Evolutionary conservation across 192 early-diverging fungal species (phyloP), one percentile per base, ranked within the genome.

Genomic region (Allomyces macrogynus): DNA sequence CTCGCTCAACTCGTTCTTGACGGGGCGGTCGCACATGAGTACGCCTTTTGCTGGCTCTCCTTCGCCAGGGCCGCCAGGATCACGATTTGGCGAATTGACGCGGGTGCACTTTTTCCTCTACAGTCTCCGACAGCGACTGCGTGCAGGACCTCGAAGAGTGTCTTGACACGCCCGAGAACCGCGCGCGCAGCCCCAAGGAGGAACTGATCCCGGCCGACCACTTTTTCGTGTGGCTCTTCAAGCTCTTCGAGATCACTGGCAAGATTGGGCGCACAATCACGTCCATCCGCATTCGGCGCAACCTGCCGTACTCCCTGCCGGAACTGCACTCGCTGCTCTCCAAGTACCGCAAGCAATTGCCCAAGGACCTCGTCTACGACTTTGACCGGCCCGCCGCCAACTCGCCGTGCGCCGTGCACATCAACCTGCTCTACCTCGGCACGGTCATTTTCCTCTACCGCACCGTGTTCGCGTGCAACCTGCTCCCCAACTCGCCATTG

Each of bases 151-250:
- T 57, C 12, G 49, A 57, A 14, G 49, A 57, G 20, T 57, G 49
- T 16, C 20, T 20, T 16, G 16, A 20, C 16, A 57, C 12, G 16
- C 16, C 12, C 49, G 49, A 14, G 16, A 57, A 57, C 49, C 12
- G 20, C 16, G 3, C 16, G 20, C 16, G 16, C 16, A 20, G 20
- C 12, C 16, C 1, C 8, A n/a, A 14, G 16, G 49, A 14, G 49
- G 49, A 57, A n/a, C 49, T 57, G 49, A 20, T 57, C 16, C 49
- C 49, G 8, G 49, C 49, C 49, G 49, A 57, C 49, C 49, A 57
- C 49, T 57, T 57, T 57, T 57, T 57, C 49, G 49, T 57, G 49
- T 57, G 49, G 49, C 49, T 57, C 49, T 57, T 57, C 49, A 57
- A 57, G 49, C 20, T 57, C 3, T 57, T 57, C 20, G 49, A 57